These are phyloP conservation scores for Apiospora koreana DNA, from an alignment of 2,329 filamentous ascomycete species.

Conservation along the genomic window DNA sequence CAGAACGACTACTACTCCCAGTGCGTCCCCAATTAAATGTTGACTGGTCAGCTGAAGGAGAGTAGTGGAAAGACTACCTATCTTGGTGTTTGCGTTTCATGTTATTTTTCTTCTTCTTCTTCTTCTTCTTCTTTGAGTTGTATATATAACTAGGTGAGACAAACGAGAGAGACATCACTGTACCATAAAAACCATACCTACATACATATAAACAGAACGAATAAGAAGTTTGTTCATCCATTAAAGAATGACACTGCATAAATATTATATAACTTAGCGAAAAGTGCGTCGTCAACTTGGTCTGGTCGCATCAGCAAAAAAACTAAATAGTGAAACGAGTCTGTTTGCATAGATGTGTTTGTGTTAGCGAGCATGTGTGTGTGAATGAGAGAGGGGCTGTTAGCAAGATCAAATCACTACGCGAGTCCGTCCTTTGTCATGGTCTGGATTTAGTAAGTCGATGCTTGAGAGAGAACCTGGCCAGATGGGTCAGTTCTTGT, in stretches of 20 bases:
- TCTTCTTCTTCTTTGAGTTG: neutral
- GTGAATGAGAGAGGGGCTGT: neutral
- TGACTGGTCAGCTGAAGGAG: neutral
- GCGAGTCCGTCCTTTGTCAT: neutral
- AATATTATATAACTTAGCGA: neutral
- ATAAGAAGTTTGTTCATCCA: neutral
- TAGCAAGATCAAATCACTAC: neutral
- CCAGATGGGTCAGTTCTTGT: neutral
- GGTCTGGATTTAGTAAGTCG: neutral
- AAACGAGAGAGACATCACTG: neutral
- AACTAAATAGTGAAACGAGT: no score
- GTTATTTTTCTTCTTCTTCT: neutral
- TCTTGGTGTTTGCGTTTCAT: neutral
- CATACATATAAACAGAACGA: neutral
- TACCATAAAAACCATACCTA: neutral
- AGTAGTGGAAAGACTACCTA: neutral
- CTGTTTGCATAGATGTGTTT: no score
- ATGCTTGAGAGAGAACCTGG: neutral
- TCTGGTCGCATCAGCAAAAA: neutral
- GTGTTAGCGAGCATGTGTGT: no score
- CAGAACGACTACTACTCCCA: conserved; percentile 15
- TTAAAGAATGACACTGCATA: neutral
- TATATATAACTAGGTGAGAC: neutral
- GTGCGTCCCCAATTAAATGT: neutral
- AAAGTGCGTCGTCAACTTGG: neutral